These are phyloP conservation scores for Solanum hybrid DNA, from an alignment of 305 asterid species.

Conservation along the genomic window DNA sequence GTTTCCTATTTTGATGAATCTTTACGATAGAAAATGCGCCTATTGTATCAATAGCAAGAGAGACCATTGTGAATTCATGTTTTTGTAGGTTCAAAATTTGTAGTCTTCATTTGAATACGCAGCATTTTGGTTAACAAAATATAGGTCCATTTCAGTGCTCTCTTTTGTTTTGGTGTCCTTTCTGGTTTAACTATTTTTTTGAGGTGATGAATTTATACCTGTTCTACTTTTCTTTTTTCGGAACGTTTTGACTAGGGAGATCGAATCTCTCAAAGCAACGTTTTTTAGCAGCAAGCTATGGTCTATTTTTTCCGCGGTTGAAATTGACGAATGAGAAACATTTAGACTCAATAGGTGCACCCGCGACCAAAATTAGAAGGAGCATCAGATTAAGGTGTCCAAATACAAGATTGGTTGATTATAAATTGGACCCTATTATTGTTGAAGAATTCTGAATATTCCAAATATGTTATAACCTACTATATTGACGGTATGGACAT, in stretches of 20 bases:
- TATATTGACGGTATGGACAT: not conserved
- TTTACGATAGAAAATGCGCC: constrained; percentile 2
- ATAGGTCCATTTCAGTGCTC: not conserved
- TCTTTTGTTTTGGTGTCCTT: not conserved
- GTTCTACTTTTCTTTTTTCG: not conserved
- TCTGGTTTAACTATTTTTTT: not conserved
- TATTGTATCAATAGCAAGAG: constrained; percentile 23
- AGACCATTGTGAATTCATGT: not conserved
- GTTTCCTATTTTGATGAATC: constrained; percentile 7
- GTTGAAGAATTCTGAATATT: not conserved
- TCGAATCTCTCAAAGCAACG: not conserved
- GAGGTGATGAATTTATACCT: not conserved
- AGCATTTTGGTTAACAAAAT: not conserved
- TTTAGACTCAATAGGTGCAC: not conserved
- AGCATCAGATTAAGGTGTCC: not conserved
- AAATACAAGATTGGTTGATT: not conserved
- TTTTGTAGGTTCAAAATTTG: not conserved
- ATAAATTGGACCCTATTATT: not conserved
- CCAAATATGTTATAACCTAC: not conserved
- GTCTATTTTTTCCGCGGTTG: not conserved
- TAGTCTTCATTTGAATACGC: not conserved
- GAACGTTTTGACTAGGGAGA: not conserved
- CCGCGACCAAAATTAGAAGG: not conserved
- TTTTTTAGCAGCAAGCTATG: not conserved
- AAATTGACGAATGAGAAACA: not conserved